phyloP scores from a whole-genome alignment of 192 early-diverging fungal species.

The Allomyces arbusculus region DNA sequence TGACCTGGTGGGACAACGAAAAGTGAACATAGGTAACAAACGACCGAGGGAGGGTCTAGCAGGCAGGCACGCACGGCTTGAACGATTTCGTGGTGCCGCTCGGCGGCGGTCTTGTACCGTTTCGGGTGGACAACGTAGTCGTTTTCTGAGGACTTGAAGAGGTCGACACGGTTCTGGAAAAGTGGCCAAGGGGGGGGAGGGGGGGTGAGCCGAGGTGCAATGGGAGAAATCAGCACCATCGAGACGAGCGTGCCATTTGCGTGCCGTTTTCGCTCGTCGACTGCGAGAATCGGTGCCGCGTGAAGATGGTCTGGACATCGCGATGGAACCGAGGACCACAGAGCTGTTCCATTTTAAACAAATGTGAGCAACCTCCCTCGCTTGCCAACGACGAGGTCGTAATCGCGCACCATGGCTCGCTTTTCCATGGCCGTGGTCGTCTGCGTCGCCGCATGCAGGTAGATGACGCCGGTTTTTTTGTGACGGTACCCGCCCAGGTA shows the following conservation, averaged over 20 bases:
- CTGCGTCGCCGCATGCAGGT: slow-evolving; percentile 29
- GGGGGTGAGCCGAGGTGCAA: too few relatives aligned
- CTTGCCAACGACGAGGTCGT: neutral
- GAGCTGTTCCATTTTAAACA: slow-evolving; percentile 2
- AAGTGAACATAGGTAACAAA: too few relatives aligned
- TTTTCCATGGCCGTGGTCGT: slow-evolving; percentile 36
- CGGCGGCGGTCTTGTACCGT: slow-evolving; percentile 22
- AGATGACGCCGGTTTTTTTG: slow-evolving; percentile 16
- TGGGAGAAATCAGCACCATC: too few relatives aligned
- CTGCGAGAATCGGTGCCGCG: slow-evolving; percentile 17
- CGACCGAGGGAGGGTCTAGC: too few relatives aligned
- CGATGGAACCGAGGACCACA: slow-evolving; percentile 17
- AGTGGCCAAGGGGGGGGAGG: too few relatives aligned
- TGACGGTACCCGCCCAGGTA: slow-evolving; percentile 29
- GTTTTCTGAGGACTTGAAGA: too few relatives aligned
- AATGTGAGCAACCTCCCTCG: too few relatives aligned
- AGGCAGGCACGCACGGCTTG: slow-evolving; percentile 3
- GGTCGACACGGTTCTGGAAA: too few relatives aligned
- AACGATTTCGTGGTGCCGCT: slow-evolving; percentile 9
- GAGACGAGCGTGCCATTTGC: slow-evolving; percentile 24
- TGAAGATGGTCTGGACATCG: slow-evolving; percentile 32
- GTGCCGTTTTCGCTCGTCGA: slow-evolving; percentile 15
- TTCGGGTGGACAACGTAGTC: slow-evolving; percentile 9
- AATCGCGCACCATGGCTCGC: slow-evolving; percentile 11
- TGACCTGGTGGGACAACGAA: slow-evolving; percentile 6